A percentile compares a stretch with the other conserved stretches of the same genome.
phyloP scores from a whole-genome alignment of 1,139 yeast species.

The Geotrichum aggregatum region DNA sequence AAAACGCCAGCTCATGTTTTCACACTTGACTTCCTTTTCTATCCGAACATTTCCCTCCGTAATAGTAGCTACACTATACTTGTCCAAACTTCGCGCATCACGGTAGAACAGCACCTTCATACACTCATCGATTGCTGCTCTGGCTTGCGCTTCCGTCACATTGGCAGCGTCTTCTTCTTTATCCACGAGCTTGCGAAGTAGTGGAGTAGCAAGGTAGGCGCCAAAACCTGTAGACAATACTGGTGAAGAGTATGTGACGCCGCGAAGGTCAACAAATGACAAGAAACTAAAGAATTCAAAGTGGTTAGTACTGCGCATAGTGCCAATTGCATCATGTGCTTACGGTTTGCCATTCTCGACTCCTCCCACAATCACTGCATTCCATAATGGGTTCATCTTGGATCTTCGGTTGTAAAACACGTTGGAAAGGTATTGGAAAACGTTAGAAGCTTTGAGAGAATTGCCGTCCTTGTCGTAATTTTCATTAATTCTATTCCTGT shows the following conservation, averaged over 20 bases:
- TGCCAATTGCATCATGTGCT: too few relatives aligned
- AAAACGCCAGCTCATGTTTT: slow-evolving; percentile 85
- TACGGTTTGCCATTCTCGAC: slow-evolving; percentile 51
- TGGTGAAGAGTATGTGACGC: slow-evolving; percentile 86
- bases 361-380: slow-evolving; percentile 88
- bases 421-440: slow-evolving; percentile 81
- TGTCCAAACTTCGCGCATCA: slow-evolving; percentile 91
- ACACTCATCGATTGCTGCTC: slow-evolving; percentile 68
- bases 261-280: slow-evolving; percentile 83
- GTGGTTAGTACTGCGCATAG: too few relatives aligned
- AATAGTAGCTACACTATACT: slow-evolving; percentile 77
- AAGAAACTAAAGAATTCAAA: slow-evolving; percentile 52
- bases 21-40: slow-evolving; percentile 62
- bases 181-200: slow-evolving; percentile 80
- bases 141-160: slow-evolving; percentile 70
- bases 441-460: slow-evolving; percentile 73
- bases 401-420: slow-evolving; percentile 84
- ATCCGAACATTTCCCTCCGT: slow-evolving; percentile 56
- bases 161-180: slow-evolving; percentile 66
- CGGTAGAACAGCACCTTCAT: slow-evolving; percentile 95
- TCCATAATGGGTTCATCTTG: slow-evolving; percentile 96
- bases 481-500: slow-evolving; percentile 49
- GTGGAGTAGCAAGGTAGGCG: slow-evolving; percentile 86
- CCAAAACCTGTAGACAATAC: slow-evolving; percentile 96
- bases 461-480: slow-evolving; percentile 79